phyloP scores from a whole-genome alignment of 352 stramenopile genomes.

The Phytophthora chlamydospora region DNA sequence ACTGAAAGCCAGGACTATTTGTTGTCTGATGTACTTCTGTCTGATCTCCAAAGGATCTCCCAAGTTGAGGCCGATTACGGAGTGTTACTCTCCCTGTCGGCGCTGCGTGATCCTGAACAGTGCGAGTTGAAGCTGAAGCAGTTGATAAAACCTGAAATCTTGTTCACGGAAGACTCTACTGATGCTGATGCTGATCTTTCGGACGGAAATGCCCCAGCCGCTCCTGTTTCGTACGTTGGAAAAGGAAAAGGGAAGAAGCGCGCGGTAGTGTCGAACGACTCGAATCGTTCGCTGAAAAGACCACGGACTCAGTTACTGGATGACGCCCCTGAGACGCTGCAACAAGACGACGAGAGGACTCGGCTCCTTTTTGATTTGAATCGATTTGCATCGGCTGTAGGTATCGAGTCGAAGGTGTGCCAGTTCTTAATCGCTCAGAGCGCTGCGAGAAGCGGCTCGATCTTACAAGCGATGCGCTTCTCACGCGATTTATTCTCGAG shows the following conservation, averaged over 20 bases:
- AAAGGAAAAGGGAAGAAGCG: conserved; percentile 39
- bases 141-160: conserved; percentile 47
- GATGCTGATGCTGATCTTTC: not conserved
- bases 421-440: conserved; percentile 48
- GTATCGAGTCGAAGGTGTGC: conserved; percentile 45
- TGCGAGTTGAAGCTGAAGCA: conserved; percentile 51
- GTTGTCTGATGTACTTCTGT: conserved; percentile 35
- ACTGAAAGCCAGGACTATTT: conserved; percentile 36
- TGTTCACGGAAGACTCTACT: conserved; percentile 39
- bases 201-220: too few species aligned
- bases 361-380: conserved; percentile 53
- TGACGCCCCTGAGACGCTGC: not conserved
- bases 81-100: conserved; percentile 61
- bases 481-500: conserved; percentile 62
- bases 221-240: not conserved
- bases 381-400: conserved; percentile 53
- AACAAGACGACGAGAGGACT: conserved; percentile 46
- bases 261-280: not conserved
- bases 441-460: conserved; percentile 49
- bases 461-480: conserved; percentile 58
- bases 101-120: conserved; percentile 47
- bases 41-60: conserved; percentile 53
- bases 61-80: conserved; percentile 56
- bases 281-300: conserved; percentile 4
- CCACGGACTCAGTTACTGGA: conserved; percentile 1